A percentile compares a stretch with the other conserved stretches of the same genome.
These are phyloP conservation scores for Marasmius sp. DNA, from an alignment of 1,284 basidiomycete genomes.

Conservation along the genomic window DNA sequence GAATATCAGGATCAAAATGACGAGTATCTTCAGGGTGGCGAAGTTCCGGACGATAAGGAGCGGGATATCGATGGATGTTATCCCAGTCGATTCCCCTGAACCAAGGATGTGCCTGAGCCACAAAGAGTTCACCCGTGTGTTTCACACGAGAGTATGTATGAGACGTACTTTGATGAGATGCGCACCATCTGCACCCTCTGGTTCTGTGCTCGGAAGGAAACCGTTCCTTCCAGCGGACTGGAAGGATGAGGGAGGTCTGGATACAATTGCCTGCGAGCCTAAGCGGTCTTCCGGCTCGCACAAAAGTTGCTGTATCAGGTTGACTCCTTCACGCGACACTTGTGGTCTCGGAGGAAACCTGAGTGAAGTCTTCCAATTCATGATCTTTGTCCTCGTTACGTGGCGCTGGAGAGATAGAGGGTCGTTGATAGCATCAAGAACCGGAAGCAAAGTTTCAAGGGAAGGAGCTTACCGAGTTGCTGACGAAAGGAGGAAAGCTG, in stretches of 20 bases:
- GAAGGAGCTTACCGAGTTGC: slow-evolving; percentile 70
- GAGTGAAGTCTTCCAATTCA: slow-evolving; percentile 89
- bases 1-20: slow-evolving; percentile 93
- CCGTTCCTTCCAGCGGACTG: slow-evolving; percentile 73
- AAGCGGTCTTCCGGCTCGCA: slow-evolving; percentile 95
- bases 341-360: slow-evolving; percentile 84
- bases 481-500: slow-evolving; percentile 92
- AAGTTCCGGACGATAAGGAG: slow-evolving; percentile 89
- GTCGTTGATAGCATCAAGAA: not conserved
- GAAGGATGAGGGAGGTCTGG: slow-evolving; percentile 76
- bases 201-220: slow-evolving; percentile 55
- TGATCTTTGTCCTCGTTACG: slow-evolving; percentile 87
- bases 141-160: slow-evolving; percentile 15
- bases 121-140: slow-evolving; percentile 16
- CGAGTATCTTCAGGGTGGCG: slow-evolving; percentile 78
- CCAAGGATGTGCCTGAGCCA: slow-evolving; percentile 75
- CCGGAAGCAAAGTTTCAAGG: not conserved
- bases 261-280: slow-evolving; percentile 74
- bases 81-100: slow-evolving; percentile 86
- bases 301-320: slow-evolving; percentile 84
- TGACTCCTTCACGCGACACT: slow-evolving; percentile 83
- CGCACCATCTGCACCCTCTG: slow-evolving; percentile 74
- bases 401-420: slow-evolving; percentile 56
- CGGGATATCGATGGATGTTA: slow-evolving; percentile 75
- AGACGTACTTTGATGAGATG: slow-evolving; percentile 78